Evolutionary conservation across 208 protist genomes (phyloP), one percentile per base, ranked within the genome.

Genomic region (Wallacemonas rigidus): DNA sequence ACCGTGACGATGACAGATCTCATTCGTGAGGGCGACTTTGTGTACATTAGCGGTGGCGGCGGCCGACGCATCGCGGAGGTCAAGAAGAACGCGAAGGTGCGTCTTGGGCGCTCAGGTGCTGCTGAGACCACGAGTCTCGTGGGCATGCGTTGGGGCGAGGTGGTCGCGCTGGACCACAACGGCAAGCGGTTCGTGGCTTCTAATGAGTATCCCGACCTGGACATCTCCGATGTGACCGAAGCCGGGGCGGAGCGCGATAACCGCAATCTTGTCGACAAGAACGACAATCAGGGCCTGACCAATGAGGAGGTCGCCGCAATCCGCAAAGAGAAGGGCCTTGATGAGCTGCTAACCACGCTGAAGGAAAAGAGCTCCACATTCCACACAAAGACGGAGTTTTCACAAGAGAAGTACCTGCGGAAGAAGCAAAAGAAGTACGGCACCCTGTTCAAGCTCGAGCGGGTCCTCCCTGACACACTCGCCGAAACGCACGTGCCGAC

Each of bases 391-490:
- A 97, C 95, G 11, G 80, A 78, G 38, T 98, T 95, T 71, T 82
- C 93, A 1, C 89, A 98, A 75, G 90, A 97, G 65, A 98, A 98
- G 74, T 98, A 97, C 72, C 74, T 98, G 9, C 89, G 83, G 7
- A 95, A 94, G 74, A 98, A 98, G 76, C 71, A 95, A 73, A 93
- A 95, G 72, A 92, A 95, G 64, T 97, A 95, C 75, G 86, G 85
- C 40, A 86, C 79, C 36, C 75, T 95, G 11, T 95, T 96, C 74
- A 96, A 95, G 78, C 58, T 97, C 14, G 88, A 95, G 71, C 74
- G 77, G 14, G 82, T 92, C 8, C 87, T 83, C 1, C 80, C 86
- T 2, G 92, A 94, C 72, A 89, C 83, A 41, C 26, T 94, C 39
- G 79, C 83, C 7, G 94, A 98, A 69, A 79, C 90, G 55, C 76